Evolutionary conservation across 2,329 filamentous ascomycete species (phyloP).

Genomic region (Colletotrichum falcatum): DNA sequence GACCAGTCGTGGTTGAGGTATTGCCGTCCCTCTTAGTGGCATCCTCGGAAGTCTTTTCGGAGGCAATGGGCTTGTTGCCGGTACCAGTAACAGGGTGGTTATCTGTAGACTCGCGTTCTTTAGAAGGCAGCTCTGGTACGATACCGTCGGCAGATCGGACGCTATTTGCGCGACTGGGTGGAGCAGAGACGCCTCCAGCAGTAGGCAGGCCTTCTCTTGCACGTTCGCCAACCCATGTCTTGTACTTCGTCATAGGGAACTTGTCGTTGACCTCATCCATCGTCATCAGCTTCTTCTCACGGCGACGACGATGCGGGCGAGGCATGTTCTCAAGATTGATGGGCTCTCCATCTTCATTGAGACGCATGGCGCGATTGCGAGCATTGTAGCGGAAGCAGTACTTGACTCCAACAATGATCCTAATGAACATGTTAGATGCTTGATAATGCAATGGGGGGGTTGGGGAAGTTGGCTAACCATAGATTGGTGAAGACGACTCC

Average conservation of each 20-base stretch:
- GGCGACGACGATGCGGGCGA: slow-evolving; percentile 83
- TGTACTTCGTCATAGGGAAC: slow-evolving; percentile 97
- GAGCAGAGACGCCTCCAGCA: slow-evolving; percentile 82
- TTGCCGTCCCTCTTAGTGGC: slow-evolving; percentile 27
- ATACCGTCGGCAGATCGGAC: slow-evolving; percentile 74
- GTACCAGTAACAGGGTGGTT: slow-evolving; percentile 41
- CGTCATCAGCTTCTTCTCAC: slow-evolving; percentile 98
- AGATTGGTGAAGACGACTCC: slow-evolving; percentile 99
- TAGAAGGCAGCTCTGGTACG: slow-evolving; percentile 49
- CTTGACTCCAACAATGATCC: slow-evolving; percentile 99
- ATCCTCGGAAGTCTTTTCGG: slow-evolving; percentile 32
- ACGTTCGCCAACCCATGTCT: slow-evolving; percentile 88
- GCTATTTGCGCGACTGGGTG: slow-evolving; percentile 79
- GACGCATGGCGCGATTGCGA: slow-evolving; percentile 83
- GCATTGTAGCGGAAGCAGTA: slow-evolving; percentile 99
- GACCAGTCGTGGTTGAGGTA: slow-evolving; percentile 16
- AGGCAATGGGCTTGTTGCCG: slow-evolving; percentile 19
- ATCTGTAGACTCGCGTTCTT: slow-evolving; percentile 60
- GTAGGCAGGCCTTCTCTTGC: slow-evolving; percentile 87
- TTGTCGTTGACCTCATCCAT: slow-evolving; percentile 99
- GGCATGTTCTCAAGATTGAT: slow-evolving; percentile 91
- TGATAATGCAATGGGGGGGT: not conserved
- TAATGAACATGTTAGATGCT: slow-evolving; percentile 56
- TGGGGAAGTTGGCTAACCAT: slow-evolving; percentile 74
- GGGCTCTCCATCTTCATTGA: slow-evolving; percentile 84